phyloP scores from a whole-genome alignment of 108 stramenopile species.

The Fragilariopsis cylindrus region DNA sequence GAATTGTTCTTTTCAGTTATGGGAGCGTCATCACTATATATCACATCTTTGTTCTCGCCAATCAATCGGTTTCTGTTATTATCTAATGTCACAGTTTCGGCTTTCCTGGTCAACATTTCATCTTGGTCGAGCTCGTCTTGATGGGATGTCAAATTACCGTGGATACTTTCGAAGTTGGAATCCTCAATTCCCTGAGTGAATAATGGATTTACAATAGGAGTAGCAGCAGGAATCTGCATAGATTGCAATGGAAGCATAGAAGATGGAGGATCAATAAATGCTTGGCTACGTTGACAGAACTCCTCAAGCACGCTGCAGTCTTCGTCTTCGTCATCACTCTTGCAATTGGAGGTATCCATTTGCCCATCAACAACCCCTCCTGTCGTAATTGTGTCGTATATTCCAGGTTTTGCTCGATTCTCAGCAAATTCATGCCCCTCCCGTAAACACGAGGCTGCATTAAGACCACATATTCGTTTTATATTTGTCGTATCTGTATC shows the following conservation, averaged over 20 bases:
- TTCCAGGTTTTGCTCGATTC: slow-evolving; percentile 33
- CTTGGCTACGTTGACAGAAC: slow-evolving; percentile 17
- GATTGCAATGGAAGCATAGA: not conserved
- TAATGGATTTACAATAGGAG: slow-evolving; percentile 3
- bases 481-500: slow-evolving; percentile 25
- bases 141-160: no score
- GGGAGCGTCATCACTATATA: no score
- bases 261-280: not conserved
- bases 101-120: no score
- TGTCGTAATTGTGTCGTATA: slow-evolving; percentile 39
- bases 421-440: slow-evolving; percentile 33
- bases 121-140: no score
- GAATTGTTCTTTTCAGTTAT: no score
- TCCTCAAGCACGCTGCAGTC: slow-evolving; percentile 30
- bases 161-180: no score
- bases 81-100: no score
- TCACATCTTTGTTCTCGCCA: no score
- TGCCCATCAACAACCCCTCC: slow-evolving; percentile 36
- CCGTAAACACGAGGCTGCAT: slow-evolving; percentile 5
- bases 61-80: no score
- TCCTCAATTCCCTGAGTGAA: slow-evolving; percentile 13
- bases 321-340: slow-evolving; percentile 52
- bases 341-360: slow-evolving; percentile 21
- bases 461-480: slow-evolving; percentile 27
- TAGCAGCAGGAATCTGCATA: slow-evolving; percentile 1